These are phyloP conservation scores for Cryptosporidium ryanae DNA, from an alignment of 169 alveolate species.

Conservation along the genomic window DNA sequence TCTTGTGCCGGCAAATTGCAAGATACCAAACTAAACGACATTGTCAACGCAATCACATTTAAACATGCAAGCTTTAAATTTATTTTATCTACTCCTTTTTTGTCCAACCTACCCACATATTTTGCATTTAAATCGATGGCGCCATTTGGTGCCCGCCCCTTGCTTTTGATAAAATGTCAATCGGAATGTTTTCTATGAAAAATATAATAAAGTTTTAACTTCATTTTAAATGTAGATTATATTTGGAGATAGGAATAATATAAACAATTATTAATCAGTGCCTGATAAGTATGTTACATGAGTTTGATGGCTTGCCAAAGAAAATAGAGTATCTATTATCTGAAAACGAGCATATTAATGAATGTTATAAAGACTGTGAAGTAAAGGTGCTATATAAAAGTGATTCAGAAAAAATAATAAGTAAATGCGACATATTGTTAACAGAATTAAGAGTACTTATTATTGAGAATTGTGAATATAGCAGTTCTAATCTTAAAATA, in stretches of 20 bases:
- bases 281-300: not conserved
- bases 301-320: not conserved
- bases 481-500: conserved; percentile 3
- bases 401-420: not conserved
- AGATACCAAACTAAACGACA: conserved; percentile 67
- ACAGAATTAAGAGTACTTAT: conserved; percentile 38
- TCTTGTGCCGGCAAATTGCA: conserved; percentile 80
- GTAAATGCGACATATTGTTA: conserved; percentile 1
- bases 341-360: conserved; percentile 38
- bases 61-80: not conserved
- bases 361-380: conserved; percentile 16
- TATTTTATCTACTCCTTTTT: not conserved
- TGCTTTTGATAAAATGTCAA: not conserved
- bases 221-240: no score
- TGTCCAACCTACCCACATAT: not conserved
- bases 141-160: not conserved
- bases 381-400: not conserved
- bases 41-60: not conserved
- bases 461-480: conserved; percentile 1
- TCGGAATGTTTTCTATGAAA: not conserved
- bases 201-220: not conserved
- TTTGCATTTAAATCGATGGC: conserved; percentile 12
- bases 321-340: not conserved
- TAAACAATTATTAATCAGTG: no score
- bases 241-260: no score